Evolutionary conservation across 768 basidiomycete species (phyloP).

Genomic region (Pholiota conissans): DNA sequence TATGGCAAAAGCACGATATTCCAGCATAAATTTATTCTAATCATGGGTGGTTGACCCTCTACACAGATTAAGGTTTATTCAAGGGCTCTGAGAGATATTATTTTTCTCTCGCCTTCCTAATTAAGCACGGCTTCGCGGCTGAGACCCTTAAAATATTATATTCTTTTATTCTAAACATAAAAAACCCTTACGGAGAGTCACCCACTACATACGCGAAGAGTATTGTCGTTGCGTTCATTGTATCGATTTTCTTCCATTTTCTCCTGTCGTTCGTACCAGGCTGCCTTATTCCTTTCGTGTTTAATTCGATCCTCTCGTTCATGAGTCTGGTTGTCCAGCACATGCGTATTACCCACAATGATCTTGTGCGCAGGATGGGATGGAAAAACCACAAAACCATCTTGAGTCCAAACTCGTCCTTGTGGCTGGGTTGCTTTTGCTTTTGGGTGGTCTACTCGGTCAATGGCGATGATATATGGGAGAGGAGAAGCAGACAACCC

Average conservation of each 20-base stretch:
- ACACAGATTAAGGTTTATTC: too few relatives aligned
- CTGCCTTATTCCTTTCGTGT: conserved; percentile 24
- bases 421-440: conserved; percentile 1
- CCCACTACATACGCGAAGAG: background rate
- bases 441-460: conserved; percentile 23
- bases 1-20: too few relatives aligned
- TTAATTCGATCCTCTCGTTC: conserved; percentile 13
- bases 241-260: conserved; percentile 9
- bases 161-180: too few relatives aligned
- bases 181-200: too few relatives aligned
- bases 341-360: conserved; percentile 19
- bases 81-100: too few relatives aligned
- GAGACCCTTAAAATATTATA: too few relatives aligned
- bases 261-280: conserved; percentile 24
- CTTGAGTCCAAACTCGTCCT: conserved; percentile 17
- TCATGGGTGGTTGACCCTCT: too few relatives aligned
- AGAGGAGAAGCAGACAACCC: conserved; percentile 34
- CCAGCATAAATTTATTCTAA: too few relatives aligned
- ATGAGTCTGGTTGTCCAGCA: conserved; percentile 15
- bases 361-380: conserved; percentile 13
- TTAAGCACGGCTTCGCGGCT: too few relatives aligned
- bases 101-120: too few relatives aligned
- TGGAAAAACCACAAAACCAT: conserved; percentile 24
- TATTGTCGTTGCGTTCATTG: background rate
- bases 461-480: conserved; percentile 31